Conservation (phyloP, 495 filamentous ascomycete species). For the Neurospora africana region DNA sequence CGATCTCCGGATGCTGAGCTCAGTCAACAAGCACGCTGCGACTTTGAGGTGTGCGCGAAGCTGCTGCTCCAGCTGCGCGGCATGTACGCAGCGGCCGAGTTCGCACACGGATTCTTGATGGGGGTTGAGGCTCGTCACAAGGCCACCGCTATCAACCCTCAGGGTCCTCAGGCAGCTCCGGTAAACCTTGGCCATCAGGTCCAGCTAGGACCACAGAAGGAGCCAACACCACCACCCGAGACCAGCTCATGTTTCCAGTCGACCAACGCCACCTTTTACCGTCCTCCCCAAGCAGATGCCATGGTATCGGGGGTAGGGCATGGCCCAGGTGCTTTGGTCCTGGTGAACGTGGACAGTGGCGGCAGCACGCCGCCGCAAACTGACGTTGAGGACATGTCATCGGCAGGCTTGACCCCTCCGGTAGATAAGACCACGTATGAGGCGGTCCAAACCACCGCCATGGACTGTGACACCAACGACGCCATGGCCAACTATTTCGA, state of each 20-base stretch:
- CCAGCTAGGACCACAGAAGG: not conserved
- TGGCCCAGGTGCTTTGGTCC: not conserved
- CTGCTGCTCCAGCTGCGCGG: slow-evolving; percentile 72
- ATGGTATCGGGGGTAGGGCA: not conserved
- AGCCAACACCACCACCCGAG: not conserved
- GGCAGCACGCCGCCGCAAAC: not conserved
- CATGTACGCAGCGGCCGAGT: slow-evolving; percentile 80
- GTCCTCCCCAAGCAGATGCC: not conserved
- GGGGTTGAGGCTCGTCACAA: slow-evolving; percentile 31
- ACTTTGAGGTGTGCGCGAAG: slow-evolving; percentile 78
- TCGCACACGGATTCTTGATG: slow-evolving; percentile 74
- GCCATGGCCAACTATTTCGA: not conserved
- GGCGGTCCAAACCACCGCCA: not conserved
- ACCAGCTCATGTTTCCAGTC: not conserved
- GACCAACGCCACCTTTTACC: not conserved
- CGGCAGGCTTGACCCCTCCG: not conserved
- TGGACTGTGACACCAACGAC: not conserved
- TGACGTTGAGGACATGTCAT: not conserved
- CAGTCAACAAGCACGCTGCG: slow-evolving; percentile 55
- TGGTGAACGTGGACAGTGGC: not conserved
- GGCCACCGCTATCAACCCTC: not conserved
- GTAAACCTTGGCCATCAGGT: not conserved
- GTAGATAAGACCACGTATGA: not conserved
- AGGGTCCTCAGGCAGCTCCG: not conserved
- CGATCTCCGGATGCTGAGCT: slow-evolving; percentile 62